A percentile compares a stretch with the other conserved stretches of the same genome.
Evolutionary conservation across 2,329 filamentous ascomycete species (phyloP).

Genomic region (Eutypella sp.): DNA sequence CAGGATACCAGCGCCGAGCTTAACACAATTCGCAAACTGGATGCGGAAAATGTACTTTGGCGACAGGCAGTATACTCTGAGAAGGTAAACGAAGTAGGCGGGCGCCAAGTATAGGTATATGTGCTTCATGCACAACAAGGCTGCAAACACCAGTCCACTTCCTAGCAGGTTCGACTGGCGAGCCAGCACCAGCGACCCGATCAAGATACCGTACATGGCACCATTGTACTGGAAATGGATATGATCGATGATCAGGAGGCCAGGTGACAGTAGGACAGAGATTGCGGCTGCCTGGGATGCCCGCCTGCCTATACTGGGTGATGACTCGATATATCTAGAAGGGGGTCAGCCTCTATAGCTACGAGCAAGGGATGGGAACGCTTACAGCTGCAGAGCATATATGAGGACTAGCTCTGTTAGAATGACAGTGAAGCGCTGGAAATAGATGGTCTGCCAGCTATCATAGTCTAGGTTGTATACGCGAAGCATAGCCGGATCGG

Average conservation of each 20-base stretch:
- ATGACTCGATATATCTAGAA: slow-evolving; percentile 67
- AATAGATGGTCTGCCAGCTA: slow-evolving; percentile 91
- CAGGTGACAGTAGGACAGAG: slow-evolving; percentile 86
- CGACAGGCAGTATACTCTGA: slow-evolving; percentile 85
- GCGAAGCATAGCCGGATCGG: slow-evolving; percentile 76
- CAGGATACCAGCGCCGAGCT: slow-evolving; percentile 70
- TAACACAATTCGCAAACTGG: slow-evolving; percentile 72
- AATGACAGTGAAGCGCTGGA: slow-evolving; percentile 86
- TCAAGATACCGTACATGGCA: slow-evolving; percentile 85
- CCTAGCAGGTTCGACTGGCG: slow-evolving; percentile 68
- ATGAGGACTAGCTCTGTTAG: slow-evolving; percentile 77
- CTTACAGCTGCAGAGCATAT: slow-evolving; percentile 73
- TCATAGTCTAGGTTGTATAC: slow-evolving; percentile 79
- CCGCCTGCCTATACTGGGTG: slow-evolving; percentile 59
- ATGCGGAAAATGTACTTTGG: slow-evolving; percentile 71
- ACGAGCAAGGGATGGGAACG: neutral
- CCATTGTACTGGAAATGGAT: slow-evolving; percentile 99
- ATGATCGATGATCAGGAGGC: slow-evolving; percentile 93
- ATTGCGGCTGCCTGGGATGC: slow-evolving; percentile 82
- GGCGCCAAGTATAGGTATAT: slow-evolving; percentile 96
- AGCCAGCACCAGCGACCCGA: slow-evolving; percentile 80
- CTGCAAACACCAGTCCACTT: slow-evolving; percentile 80
- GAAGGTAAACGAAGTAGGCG: slow-evolving; percentile 89
- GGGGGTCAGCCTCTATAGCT: neutral
- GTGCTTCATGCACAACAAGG: slow-evolving; percentile 89